Conservation (phyloP, 768 basidiomycete species). For the Daedaleopsis sinensis region DNA sequence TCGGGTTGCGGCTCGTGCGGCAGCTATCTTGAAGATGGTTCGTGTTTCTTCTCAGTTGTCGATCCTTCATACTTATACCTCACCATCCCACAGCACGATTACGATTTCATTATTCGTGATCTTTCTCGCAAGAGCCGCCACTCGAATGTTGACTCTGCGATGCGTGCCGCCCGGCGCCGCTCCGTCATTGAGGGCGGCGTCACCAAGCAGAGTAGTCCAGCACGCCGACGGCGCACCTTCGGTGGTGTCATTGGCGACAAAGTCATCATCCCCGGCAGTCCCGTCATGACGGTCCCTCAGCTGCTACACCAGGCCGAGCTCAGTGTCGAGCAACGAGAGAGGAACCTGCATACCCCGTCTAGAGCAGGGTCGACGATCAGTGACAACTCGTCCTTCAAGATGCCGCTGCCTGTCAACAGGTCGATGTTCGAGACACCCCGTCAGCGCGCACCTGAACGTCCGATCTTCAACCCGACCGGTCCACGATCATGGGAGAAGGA, state of each 20-base stretch:
- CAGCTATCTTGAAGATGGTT: conserved; percentile 89
- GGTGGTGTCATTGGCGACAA: conserved; percentile 50
- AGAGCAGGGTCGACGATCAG: conserved; percentile 8
- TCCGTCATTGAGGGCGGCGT: conserved; percentile 35
- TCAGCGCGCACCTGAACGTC: conserved; percentile 4
- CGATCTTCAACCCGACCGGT: conserved; percentile 7
- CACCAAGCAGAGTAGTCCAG: conserved; percentile 26
- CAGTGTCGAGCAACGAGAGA: conserved; percentile 25
- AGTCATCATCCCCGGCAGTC: conserved; percentile 59
- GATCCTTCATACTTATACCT: conserved; percentile 1
- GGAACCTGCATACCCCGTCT: conserved; percentile 14
- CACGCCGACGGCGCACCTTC: conserved; percentile 31
- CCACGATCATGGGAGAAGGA: conserved; percentile 63
- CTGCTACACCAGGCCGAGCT: conserved; percentile 65
- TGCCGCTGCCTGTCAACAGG: conserved; percentile 2
- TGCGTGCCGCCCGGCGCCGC: conserved; percentile 37
- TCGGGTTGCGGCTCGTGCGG: conserved; percentile 86
- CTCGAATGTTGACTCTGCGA: conserved; percentile 19
- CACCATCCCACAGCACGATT: conserved; percentile 64
- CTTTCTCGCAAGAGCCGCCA: conserved; percentile 19
- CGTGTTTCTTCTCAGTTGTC: conserved; percentile 22
- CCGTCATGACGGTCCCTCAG: conserved; percentile 53
- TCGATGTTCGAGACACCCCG: conserved; percentile 16
- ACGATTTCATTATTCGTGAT: conserved; percentile 74
- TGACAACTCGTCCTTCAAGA: conserved; percentile 2